A percentile compares a stretch with the other conserved stretches of the same genome.
Conservation (phyloP, 257 asterid species). For the Fraxinus americana region DNA sequence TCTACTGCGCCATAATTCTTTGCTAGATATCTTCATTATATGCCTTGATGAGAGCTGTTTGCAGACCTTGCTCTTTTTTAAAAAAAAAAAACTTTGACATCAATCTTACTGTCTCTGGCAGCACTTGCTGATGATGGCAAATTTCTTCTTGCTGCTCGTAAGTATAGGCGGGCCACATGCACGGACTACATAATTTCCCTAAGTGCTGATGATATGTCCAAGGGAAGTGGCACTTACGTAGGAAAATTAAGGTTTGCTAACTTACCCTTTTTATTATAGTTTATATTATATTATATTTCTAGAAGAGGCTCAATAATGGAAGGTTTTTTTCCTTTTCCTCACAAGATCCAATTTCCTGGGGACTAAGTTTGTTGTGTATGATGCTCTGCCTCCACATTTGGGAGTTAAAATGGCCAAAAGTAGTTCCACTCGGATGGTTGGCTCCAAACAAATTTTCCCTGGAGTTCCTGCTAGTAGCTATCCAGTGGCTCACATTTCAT, state of each 20-base stretch:
- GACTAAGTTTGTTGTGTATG: conserved; percentile 75
- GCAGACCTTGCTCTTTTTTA: neutral
- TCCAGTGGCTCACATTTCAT: conserved; percentile 79
- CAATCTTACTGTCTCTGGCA: conserved; percentile 37
- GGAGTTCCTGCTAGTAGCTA: conserved; percentile 62
- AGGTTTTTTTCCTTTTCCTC: conserved; percentile 13
- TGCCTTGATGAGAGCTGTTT: neutral
- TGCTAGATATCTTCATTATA: neutral
- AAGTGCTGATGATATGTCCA: conserved; percentile 59
- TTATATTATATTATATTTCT: neutral
- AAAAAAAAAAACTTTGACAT: conserved; percentile 10
- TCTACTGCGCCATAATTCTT: neutral
- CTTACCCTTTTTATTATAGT: neutral
- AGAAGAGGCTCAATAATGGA: conserved; percentile 13
- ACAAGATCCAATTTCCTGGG: conserved; percentile 84
- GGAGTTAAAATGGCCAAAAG: conserved; percentile 65
- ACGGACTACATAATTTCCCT: conserved; percentile 82
- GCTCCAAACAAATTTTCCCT: conserved; percentile 57
- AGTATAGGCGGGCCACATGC: conserved; percentile 74
- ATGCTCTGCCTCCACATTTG: conserved; percentile 60
- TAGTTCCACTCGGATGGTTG: conserved; percentile 53
- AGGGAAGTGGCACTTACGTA: conserved; percentile 58
- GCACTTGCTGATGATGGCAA: conserved; percentile 91
- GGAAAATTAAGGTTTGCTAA: conserved; percentile 80
- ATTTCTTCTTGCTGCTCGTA: conserved; percentile 91